phyloP scores from a whole-genome alignment of 1,139 yeast genomes.

The Lizanozyma gosingica region DNA sequence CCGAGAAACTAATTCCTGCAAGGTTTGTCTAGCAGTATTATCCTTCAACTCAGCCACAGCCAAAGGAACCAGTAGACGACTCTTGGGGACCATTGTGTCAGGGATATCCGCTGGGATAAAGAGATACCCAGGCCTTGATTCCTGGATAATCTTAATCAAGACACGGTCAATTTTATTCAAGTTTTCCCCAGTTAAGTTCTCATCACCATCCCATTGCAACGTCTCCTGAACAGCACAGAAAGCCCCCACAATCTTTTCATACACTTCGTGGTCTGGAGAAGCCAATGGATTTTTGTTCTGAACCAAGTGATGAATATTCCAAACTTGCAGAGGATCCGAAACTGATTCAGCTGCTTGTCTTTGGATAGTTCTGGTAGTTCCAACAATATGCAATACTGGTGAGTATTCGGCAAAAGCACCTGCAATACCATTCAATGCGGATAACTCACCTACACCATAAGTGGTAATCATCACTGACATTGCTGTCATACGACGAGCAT shows the following conservation, averaged over 20 bases:
- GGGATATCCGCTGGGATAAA: slow-evolving; percentile 29
- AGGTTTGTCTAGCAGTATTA: slow-evolving; percentile 12
- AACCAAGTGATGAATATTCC: slow-evolving; percentile 60
- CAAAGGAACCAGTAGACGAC: slow-evolving; percentile 11
- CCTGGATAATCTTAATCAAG: slow-evolving; percentile 18
- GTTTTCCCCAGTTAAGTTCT: slow-evolving; percentile 10
- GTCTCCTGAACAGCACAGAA: slow-evolving; percentile 23
- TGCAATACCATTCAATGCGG: slow-evolving; percentile 34
- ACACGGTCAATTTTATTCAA: slow-evolving; percentile 21
- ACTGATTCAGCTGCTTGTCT: slow-evolving; percentile 15
- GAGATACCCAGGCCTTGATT: slow-evolving; percentile 32
- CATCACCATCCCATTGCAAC: slow-evolving; percentile 15
- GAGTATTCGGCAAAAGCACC: slow-evolving; percentile 30
- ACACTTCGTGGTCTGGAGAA: slow-evolving; percentile 27
- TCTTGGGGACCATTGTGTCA: slow-evolving; percentile 17
- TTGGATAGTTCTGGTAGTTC: slow-evolving; percentile 16
- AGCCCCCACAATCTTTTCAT: slow-evolving; percentile 17
- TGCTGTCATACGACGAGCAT: slow-evolving; percentile 26
- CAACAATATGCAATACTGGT: slow-evolving; percentile 33
- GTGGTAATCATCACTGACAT: slow-evolving; percentile 30
- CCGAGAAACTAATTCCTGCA: slow-evolving; percentile 9
- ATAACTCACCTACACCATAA: slow-evolving; percentile 35
- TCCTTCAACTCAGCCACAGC: slow-evolving; percentile 8
- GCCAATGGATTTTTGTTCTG: slow-evolving; percentile 39
- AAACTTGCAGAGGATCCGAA: slow-evolving; percentile 18